A percentile compares a stretch with the other conserved stretches of the same genome.
Conservation (phyloP, 495 filamentous ascomycete species). For the Podospora anserina region DNA sequence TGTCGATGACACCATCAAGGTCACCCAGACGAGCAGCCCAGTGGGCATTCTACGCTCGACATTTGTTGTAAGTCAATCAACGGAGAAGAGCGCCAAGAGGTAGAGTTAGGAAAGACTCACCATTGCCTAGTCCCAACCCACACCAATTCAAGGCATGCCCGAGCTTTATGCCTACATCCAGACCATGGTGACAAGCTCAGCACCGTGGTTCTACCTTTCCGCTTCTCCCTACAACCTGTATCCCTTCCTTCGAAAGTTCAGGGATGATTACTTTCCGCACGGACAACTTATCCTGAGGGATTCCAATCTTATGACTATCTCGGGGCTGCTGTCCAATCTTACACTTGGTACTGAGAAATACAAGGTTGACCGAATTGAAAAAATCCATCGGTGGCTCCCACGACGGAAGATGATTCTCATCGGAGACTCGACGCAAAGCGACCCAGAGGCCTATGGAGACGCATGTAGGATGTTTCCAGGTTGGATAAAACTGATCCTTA, state of each 20-base stretch:
- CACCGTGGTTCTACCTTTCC: constrained; percentile 89
- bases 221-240: constrained; percentile 95
- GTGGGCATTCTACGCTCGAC: constrained; percentile 79
- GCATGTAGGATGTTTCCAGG: constrained; percentile 51
- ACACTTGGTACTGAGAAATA: constrained; percentile 82
- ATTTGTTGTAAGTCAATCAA: constrained; percentile 57
- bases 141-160: constrained; percentile 75
- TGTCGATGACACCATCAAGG: constrained; percentile 94
- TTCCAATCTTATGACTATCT: constrained; percentile 80
- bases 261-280: constrained; percentile 63
- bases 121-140: constrained; percentile 45
- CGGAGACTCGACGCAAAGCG: constrained; percentile 87
- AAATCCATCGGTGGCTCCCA: constrained; percentile 73
- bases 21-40: constrained; percentile 74
- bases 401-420: constrained; percentile 74
- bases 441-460: constrained; percentile 80
- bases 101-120: not conserved
- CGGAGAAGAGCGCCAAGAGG: too few relatives aligned
- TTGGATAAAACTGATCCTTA: constrained; percentile 78
- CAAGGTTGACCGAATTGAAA: constrained; percentile 76
- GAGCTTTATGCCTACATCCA: constrained; percentile 70
- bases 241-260: constrained; percentile 74
- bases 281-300: constrained; percentile 84
- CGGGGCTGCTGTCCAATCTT: constrained; percentile 72
- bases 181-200: constrained; percentile 48